Base-by-base conservation (phyloP, 441 rosid species). In the Aleurites moluccanus region DNA sequence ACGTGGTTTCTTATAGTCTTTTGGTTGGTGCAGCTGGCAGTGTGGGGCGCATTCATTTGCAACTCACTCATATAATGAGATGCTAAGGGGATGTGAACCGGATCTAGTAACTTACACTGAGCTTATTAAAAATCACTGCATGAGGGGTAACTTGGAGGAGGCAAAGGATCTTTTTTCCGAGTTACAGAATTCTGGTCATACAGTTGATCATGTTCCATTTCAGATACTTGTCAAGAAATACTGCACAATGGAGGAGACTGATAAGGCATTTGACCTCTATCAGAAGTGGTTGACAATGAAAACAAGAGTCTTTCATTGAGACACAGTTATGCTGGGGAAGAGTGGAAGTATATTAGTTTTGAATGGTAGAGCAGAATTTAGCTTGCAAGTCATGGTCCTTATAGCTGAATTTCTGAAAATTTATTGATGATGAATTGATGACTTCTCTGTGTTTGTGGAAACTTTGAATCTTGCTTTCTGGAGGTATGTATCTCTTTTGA, bases 71-170 rank as follows among this genome's bases (percentile, higher is more conserved):
- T 67, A 66, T 27, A 86, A 88, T 81, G 95, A 92, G 76, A 92
- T 90, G 92, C 79, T 76, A 83, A 70, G 56, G 64, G 88, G 87
- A 53, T 83, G 75, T 76, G 79, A 65, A 57, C 90, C 93, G 23
- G 95, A 90, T 81, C 27, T 80, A 44, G 77, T 92, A 72, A 92
- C 95, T 56, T 84, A 89, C 76, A 88, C 97, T 10, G 90, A 86
- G 80, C 82, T 92, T 69, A 84, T 92, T 52, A 87, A 83, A 81
- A 88, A 85, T 72, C 75, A 82, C 52, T 85, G 89, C 78, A 68
- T 77, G 80, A 85, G 79, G 67, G 84, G 87, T 79, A 77, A 83
- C 62, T 33, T 83, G 72, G 67, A 74, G 76, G 83, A 73, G 49
- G 95, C 97, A 0, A 83, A 82, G 75, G 77, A 79, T 52, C 72